Evolutionary conservation across 1,284 basidiomycete species (phyloP).

Genomic region (Cutaneotrichosporon sp.): DNA sequence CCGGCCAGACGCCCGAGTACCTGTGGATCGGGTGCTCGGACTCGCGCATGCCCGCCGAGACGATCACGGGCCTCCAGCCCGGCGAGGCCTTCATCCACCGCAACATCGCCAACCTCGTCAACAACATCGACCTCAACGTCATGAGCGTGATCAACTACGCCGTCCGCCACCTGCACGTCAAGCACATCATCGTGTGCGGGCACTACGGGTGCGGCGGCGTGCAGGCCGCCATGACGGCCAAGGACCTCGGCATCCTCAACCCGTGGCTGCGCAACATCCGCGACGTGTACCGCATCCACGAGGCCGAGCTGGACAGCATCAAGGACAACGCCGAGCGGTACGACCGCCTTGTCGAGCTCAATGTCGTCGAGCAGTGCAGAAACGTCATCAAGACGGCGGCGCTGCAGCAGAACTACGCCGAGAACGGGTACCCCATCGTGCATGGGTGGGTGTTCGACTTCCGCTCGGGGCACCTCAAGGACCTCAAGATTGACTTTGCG

Average conservation of each 20-base stretch:
- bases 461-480: slow-evolving; percentile 23
- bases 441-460: slow-evolving; percentile 29
- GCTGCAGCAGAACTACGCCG: slow-evolving; percentile 19
- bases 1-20: slow-evolving; percentile 25
- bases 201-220: slow-evolving; percentile 28
- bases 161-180: slow-evolving; percentile 25
- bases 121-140: slow-evolving; percentile 23
- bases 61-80: slow-evolving; percentile 25
- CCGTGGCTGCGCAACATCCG: slow-evolving; percentile 30
- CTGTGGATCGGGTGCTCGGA: slow-evolving; percentile 27
- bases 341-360: slow-evolving; percentile 27
- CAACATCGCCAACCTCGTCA: slow-evolving; percentile 28
- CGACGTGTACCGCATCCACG: slow-evolving; percentile 26
- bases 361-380: slow-evolving; percentile 26
- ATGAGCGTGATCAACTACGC: slow-evolving; percentile 29
- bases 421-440: slow-evolving; percentile 23
- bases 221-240: slow-evolving; percentile 26
- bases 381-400: slow-evolving; percentile 29
- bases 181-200: slow-evolving; percentile 28
- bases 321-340: slow-evolving; percentile 12
- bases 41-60: slow-evolving; percentile 28
- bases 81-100: slow-evolving; percentile 30
- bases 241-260: slow-evolving; percentile 27
- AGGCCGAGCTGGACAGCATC: slow-evolving; percentile 23
- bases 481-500: slow-evolving; percentile 23